These are phyloP conservation scores for Ochromonas danica DNA, from an alignment of 108 stramenopile species.

Conservation along the genomic window DNA sequence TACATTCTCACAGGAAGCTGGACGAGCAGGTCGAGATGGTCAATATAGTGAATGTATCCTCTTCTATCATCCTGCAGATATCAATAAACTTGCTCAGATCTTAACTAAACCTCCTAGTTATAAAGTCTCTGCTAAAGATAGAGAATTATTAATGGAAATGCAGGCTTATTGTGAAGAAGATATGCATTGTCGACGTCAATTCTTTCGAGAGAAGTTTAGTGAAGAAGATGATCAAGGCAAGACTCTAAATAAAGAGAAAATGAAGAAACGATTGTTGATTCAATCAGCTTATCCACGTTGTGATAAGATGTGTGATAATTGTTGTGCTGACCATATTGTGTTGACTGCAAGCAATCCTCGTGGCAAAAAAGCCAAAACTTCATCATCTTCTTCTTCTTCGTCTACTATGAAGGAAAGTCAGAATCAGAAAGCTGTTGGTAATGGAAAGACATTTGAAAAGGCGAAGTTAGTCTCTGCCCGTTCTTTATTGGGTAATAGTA, in stretches of 20 bases:
- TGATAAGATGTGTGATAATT: constrained; percentile 28
- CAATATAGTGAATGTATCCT: constrained; percentile 67
- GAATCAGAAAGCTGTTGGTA: too few relatives aligned
- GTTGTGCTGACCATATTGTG: too few relatives aligned
- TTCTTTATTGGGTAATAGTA: too few relatives aligned
- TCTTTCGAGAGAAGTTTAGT: constrained; percentile 7
- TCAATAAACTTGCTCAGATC: background rate
- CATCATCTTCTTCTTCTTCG: too few relatives aligned
- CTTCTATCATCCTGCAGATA: background rate
- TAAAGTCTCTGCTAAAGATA: background rate
- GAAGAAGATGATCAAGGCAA: too few relatives aligned
- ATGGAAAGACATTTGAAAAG: too few relatives aligned
- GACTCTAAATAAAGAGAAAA: too few relatives aligned
- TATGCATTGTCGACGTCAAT: background rate
- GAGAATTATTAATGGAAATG: constrained; percentile 25
- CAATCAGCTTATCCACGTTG: background rate
- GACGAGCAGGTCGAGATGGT: constrained; percentile 93
- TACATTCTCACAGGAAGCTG: constrained; percentile 73
- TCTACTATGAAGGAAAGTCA: too few relatives aligned
- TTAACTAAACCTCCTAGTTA: background rate
- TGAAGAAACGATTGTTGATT: background rate
- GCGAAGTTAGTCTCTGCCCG: too few relatives aligned
- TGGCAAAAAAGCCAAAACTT: too few relatives aligned
- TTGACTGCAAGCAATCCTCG: too few relatives aligned
- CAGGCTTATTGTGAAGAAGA: background rate